These are phyloP conservation scores for carrot (Daucus carota) DNA, from an alignment of 129 eudicot species.

Conservation along the genomic window DH1_v3.0 NC_030385.2:12708001-12708500, in stretches of 20 bases:
- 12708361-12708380: slow-evolving; percentile 64
- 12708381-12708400: slow-evolving; percentile 95
- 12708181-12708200: neutral
- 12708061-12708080: neutral
- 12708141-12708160: neutral
- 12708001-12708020: neutral
- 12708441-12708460: slow-evolving; percentile 43
- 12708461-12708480: slow-evolving; percentile 1
- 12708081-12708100: too few species aligned
- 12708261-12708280: neutral
- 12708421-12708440: slow-evolving; percentile 74
- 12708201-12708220: neutral
- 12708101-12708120: neutral
- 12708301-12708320: slow-evolving; percentile 6
- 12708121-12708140: too few species aligned
- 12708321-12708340: slow-evolving; percentile 10
- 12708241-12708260: neutral
- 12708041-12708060: neutral
- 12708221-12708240: neutral
- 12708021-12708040: slow-evolving; percentile 3
- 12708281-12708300: slow-evolving; percentile 5
- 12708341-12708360: neutral
- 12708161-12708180: neutral
- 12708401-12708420: slow-evolving; percentile 87
- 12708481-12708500: slow-evolving; percentile 3